Conservation (phyloP, 1,284 basidiomycete genomes). For the Chalciporus sp. region DNA sequence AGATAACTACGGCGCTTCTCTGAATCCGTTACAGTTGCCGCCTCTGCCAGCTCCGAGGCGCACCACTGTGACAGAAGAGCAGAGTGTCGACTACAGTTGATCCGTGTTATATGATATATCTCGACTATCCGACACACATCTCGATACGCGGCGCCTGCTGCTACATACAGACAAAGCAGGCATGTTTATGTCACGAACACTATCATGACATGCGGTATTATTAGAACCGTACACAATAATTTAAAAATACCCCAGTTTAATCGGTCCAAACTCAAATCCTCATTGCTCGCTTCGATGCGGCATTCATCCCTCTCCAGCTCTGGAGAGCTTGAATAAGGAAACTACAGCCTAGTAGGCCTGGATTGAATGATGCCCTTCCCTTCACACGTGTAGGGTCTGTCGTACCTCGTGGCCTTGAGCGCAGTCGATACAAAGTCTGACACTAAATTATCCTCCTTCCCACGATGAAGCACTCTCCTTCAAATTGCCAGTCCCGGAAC, state of each 20-base stretch:
- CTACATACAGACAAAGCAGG: too few species aligned
- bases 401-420: constrained; percentile 17
- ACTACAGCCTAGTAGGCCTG: background rate
- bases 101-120: too few species aligned
- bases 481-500: constrained; percentile 12
- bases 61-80: too few species aligned
- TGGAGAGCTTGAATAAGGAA: background rate
- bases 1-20: too few species aligned
- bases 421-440: background rate
- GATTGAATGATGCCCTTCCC: too few species aligned
- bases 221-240: too few species aligned
- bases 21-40: too few species aligned
- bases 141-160: too few species aligned
- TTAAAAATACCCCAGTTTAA: background rate
- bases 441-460: constrained; percentile 11
- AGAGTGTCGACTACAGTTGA: too few species aligned
- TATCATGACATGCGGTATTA: background rate
- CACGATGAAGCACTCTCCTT: constrained; percentile 9
- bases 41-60: too few species aligned
- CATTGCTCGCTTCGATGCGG: background rate
- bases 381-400: constrained; percentile 16
- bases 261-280: constrained; percentile 9
- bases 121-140: too few species aligned
- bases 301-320: background rate
- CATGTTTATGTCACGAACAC: too few species aligned